Percentiles rank a stretch among this genome's conserved stretches.
These are phyloP conservation scores for Chaetomiaceae sp. DNA, from an alignment of 2,329 filamentous ascomycete species.

Conservation along the genomic window DNA sequence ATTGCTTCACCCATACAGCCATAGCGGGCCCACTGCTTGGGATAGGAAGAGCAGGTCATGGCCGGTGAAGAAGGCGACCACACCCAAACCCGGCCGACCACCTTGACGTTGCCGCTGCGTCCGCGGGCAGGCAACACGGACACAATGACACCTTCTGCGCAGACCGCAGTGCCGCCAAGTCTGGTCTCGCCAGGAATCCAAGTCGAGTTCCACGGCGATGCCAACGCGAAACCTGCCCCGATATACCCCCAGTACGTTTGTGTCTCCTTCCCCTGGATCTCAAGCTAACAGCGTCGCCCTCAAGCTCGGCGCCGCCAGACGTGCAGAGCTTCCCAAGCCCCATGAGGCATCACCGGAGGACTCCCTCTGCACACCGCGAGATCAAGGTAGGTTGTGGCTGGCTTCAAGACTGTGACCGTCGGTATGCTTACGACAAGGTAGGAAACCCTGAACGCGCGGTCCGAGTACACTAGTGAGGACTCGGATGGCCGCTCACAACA, in stretches of 20 bases:
- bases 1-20: neutral
- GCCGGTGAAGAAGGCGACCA: slow-evolving; percentile 7
- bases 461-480: slow-evolving; percentile 81
- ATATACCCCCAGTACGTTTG: slow-evolving; percentile 41
- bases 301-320: slow-evolving; percentile 42
- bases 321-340: slow-evolving; percentile 46
- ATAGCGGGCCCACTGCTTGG: neutral
- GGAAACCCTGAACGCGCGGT: slow-evolving; percentile 89
- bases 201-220: slow-evolving; percentile 34
- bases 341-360: slow-evolving; percentile 53
- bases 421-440: slow-evolving; percentile 32
- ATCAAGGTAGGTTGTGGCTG: slow-evolving; percentile 46
- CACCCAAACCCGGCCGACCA: slow-evolving; percentile 3
- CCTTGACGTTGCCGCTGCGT: slow-evolving; percentile 17
- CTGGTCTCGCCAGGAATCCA: slow-evolving; percentile 38
- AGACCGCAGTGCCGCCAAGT: slow-evolving; percentile 20
- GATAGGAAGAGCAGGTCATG: slow-evolving; percentile 7
- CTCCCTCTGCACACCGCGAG: slow-evolving; percentile 53
- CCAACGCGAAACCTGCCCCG: slow-evolving; percentile 30
- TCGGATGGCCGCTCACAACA: slow-evolving; percentile 77
- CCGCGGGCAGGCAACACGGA: slow-evolving; percentile 10
- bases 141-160: slow-evolving; percentile 12
- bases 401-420: too few species aligned
- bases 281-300: slow-evolving; percentile 18
- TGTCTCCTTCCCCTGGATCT: neutral